Evolutionary conservation across 805 yeast species (phyloP), one percentile per base, ranked within the genome.

Genomic region (Jamesozyma lodderae): DNA sequence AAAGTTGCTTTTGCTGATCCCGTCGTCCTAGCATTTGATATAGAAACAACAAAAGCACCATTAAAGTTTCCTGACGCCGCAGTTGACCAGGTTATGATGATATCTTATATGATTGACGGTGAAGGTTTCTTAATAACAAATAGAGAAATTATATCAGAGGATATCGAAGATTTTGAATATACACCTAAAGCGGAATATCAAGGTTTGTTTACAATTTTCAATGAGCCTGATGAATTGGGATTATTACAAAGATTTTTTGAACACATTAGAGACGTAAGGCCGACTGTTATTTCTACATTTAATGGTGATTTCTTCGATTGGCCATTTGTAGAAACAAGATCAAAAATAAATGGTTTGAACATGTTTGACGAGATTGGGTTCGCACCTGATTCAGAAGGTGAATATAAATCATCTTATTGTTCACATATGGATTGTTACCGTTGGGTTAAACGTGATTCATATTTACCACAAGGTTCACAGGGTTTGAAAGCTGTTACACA

Each of bases 261-360:
- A 49, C 98, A 92, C 57, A 74, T 92, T 18, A 67, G 87, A 45
- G 97, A 92, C 31, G 82, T 72, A 3, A 71, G 75, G 48, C 98
- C 99, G 1, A 90, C 97, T 0, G 95, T 92, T n/a, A 92, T 94
- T 39, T 95, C 96, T 1, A 92, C 98, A 0, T 92, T 85, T 53
- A 92, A 92, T 63, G 99, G 99, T 69, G 99, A 92, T 58, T 90
- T 88, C 55, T 92, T 92, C 63, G 99, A 92, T 68, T 92, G 98
- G 97, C 99, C 99, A 1, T 92, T 87, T 57, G 90, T 92, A 2
- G 97, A 88, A 48, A 80, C 83, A 11, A 70, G 99, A 55, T 80
- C 96, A 2, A 65, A 78, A 17, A 75, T 75, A 42, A 94, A 92
- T 58, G 96, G 84, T 13, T 59, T 92, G 46, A 80, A 82, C 56